phyloP scores from a whole-genome alignment of 2,329 filamentous ascomycete genomes.

The Claviceps fusiformis region DNA sequence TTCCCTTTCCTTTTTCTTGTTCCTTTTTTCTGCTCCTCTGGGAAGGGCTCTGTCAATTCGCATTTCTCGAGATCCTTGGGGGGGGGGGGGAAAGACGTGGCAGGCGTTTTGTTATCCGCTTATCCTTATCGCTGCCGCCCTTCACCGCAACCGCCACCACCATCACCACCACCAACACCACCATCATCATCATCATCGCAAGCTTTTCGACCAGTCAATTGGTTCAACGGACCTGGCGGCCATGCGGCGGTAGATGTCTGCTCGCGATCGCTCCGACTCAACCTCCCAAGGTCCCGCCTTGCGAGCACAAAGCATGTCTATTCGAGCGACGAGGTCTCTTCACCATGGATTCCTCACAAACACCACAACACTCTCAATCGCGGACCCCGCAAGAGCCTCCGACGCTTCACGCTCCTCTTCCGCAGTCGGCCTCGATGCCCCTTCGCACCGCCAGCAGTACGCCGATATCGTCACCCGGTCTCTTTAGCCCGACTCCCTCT shows the following conservation, averaged over 20 bases:
- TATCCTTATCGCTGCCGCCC: not conserved
- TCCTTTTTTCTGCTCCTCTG: not conserved
- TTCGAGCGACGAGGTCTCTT: conserved; percentile 4
- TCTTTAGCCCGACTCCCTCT: conserved; percentile 40
- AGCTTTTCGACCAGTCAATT: not conserved
- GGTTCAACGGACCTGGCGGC: not conserved
- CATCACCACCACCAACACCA: not conserved
- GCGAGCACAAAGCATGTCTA: conserved; percentile 8
- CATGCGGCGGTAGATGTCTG: conserved; percentile 9
- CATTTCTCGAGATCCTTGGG: not conserved
- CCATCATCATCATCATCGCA: not conserved
- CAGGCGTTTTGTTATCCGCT: not conserved
- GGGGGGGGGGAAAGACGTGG: too few relatives aligned
- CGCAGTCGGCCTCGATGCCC: conserved; percentile 25
- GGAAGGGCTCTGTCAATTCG: not conserved
- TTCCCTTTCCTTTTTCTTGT: not conserved
- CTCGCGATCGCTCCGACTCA: conserved; percentile 3
- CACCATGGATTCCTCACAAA: conserved; percentile 9
- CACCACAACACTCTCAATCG: conserved; percentile 2
- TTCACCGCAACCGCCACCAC: not conserved
- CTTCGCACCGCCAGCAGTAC: conserved; percentile 40
- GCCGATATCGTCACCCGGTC: conserved; percentile 45
- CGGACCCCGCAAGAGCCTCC: conserved; percentile 7
- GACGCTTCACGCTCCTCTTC: conserved; percentile 19
- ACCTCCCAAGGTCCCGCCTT: conserved; percentile 4